Evolutionary conservation across 2,329 filamentous ascomycete species (phyloP), one percentile per base, ranked within the genome.

Genomic region (Alternaria solani): DNA sequence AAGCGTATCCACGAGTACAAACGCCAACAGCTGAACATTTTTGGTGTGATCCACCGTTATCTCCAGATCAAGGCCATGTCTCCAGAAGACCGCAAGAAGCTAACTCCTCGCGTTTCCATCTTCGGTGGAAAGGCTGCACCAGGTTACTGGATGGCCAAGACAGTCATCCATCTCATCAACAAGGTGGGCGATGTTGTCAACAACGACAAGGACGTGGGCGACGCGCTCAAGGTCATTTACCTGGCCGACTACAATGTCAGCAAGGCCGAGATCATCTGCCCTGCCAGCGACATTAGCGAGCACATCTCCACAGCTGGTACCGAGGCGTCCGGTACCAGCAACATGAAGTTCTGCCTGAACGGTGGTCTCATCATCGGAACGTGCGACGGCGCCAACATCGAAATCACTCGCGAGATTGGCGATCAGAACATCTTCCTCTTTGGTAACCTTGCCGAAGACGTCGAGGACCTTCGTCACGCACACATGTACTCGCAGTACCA

Each of bases 101-200:
- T 92, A 62, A 87, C 90, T 44, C 93, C 94, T 16, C 90, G 94
- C 52, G 95, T 98, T 9, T 95, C 91, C 58, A 96, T 99, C 79
- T 98, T 99, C 77, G 95, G 95, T 75, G 95, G 95, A 72, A 99
- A 99, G 82, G 95, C 95, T 26, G 95, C 95, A 2, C 95, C 95
- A 0, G 95, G 95, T 16, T 99, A 99, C 84, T 99, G 95, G 95
- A 99, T 98, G 95, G 95, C 95, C 38, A 99, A 99, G 87, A 96
- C 95, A 41, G 93, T 97, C 68, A 99, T 99, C 71, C 94, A 98
- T 77, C 87, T 99, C 58, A 89, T 99, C 84, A 98, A 97, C 83
- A 90, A 89, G 63, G 95, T 98, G 26, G 93, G 93, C 4, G 82
- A 88, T 16, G 91, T 98, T 3, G 90, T 99, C 69, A 99, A 99